phyloP scores from a whole-genome alignment of 2,329 filamentous ascomycete genomes.

The Ophiostoma sp. region DNA sequence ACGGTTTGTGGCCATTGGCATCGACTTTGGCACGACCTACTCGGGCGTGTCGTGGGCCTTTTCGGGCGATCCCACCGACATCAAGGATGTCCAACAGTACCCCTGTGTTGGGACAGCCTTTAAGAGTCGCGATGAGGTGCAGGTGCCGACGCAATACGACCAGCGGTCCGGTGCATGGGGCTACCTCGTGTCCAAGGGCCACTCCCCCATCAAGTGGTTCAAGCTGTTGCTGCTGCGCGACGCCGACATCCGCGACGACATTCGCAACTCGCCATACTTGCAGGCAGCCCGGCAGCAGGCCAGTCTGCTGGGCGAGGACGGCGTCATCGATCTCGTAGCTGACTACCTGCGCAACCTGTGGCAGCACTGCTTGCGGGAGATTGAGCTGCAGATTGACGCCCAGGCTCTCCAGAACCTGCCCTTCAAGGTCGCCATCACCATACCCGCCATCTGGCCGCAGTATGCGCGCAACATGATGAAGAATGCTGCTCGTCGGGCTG shows the following conservation, averaged over 20 bases:
- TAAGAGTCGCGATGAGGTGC: conserved; percentile 19
- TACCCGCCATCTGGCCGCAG: conserved; percentile 49
- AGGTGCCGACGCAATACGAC: conserved; percentile 27
- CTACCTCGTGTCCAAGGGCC: not conserved
- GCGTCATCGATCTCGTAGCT: conserved; percentile 35
- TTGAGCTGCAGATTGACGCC: conserved; percentile 31
- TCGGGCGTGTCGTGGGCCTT: conserved; percentile 29
- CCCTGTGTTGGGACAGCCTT: conserved; percentile 28
- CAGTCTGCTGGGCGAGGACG: conserved; percentile 25
- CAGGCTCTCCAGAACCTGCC: conserved; percentile 22
- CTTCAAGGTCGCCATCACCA: conserved; percentile 44
- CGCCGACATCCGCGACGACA: conserved; percentile 25
- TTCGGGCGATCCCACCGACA: conserved; percentile 16
- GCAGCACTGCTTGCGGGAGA: conserved; percentile 33
- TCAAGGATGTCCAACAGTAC: conserved; percentile 21
- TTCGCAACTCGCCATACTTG: conserved; percentile 23
- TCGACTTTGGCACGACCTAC: conserved; percentile 30
- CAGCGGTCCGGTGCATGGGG: conserved; percentile 20
- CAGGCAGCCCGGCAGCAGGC: not conserved
- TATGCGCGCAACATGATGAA: conserved; percentile 43
- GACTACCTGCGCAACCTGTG: conserved; percentile 41
- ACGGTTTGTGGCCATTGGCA: conserved; percentile 26
- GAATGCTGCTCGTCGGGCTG: conserved; percentile 39
- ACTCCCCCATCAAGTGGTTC: conserved; percentile 28
- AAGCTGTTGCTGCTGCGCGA: conserved; percentile 29